Evolutionary conservation across 192 early-diverging fungal genomes (phyloP), one percentile per base, ranked within the genome.

Genomic region (Chytriomyces sp.): DNA sequence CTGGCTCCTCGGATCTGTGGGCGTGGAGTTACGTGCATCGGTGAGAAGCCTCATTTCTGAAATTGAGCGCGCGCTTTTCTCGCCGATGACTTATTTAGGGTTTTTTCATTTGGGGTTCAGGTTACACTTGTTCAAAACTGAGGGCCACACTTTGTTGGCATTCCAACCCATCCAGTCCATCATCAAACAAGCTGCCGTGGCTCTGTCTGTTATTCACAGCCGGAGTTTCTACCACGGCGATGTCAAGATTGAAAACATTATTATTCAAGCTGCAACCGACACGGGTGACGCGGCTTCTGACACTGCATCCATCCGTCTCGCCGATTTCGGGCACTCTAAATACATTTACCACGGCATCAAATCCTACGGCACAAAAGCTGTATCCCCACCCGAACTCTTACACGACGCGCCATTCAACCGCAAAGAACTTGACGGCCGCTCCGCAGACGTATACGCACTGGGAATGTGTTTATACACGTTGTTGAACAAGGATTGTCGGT

Each of bases 161-260:
- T 24, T 72, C 11, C 28, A 24, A 9, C 53, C 57, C n/a, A 50
- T 72, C 50, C 49, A 50, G 3, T 24, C 16, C 49, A 75, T 89
- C 11, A 87, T 89, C 53, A 24, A 48, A 11, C 87, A 89, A 50
- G 77, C 88, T 20, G 72, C 81, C 13, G 50, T 47, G 10, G 84
- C 83, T 16, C 66, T 89, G 18, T 24, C 23, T 13, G 67, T 86
- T 70, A 69, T 89, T 23, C 82, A 89, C 74, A n/a, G 71, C 61
- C 67, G 79, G 11, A 77, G 82, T 49, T 49, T 89, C 16, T 83
- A 86, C 11, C 87, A 89, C 69, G 77, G 86, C 28, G 87, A 88
- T 60, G 80, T 88, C 73, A 89, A 89, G 77, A 84, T 89, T 68
- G 87, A 89, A 77, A 89, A 89, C 76, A 80, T 89, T 47, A 70